Evolutionary conservation across 768 basidiomycete species (phyloP), one percentile per base, ranked within the genome.

Genomic region (Clathrus columnatus): DNA sequence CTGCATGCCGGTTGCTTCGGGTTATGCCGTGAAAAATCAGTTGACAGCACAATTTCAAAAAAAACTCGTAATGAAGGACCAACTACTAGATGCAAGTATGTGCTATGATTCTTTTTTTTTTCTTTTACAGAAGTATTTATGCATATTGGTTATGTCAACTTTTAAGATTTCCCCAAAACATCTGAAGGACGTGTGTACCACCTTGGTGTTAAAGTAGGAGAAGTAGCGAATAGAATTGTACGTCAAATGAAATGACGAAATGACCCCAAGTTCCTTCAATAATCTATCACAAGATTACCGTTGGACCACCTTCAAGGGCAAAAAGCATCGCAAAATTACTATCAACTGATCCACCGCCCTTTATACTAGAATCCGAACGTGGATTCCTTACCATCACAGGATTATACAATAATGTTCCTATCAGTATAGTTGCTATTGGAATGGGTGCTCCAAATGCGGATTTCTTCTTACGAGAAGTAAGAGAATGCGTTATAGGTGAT

Each of bases 361-460:
- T 90, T 67, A 75, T 75, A 55, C 67, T 87, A 48, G 71, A 73
- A 21, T 86, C 85, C 17, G 87, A 89, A 62, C 77, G 89, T 48
- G 87, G 87, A 2, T 91, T 89, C 67, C 67, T 81, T 57, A 86
- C 83, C 4, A 76, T 86, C 50, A 86, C 85, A 4, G 86, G 85
- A 10, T 73, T 77, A 29, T 86, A 81, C 67, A 74, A 73, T 44
- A 78, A 77, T 47, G 67, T 76, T 16, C 85, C 87, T 7, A 67
- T 91, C 26, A 85, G 83, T 5, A 78, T 91, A 41, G 72, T 88
- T 42, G 85, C 84, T 60, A 89, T 90, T 54, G 89, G 89, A 11
- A 91, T 91, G 89, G 89, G 89, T 18, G 74, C 71, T 57, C 79
- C 87, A 0, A 91, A 87, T 69, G 84, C 83, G 71, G 89, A 91